These are phyloP conservation scores for Phytophthora foliorum DNA, from an alignment of 352 stramenopile species.

Conservation along the genomic window DNA sequence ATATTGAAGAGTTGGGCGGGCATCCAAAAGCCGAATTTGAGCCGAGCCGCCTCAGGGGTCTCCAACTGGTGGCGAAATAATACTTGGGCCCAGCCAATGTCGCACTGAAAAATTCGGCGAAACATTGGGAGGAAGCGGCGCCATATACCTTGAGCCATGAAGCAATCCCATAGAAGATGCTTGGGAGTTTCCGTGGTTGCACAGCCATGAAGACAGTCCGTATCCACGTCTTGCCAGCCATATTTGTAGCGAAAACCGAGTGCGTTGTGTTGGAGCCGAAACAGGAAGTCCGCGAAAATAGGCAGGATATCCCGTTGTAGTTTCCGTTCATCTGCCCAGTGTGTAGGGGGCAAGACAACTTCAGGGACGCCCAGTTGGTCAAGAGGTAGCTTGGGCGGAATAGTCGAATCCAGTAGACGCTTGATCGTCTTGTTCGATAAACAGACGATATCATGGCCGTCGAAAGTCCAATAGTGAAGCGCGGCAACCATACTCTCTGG, in stretches of 20 bases:
- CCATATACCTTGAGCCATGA: not conserved
- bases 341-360: not conserved
- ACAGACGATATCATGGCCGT: not conserved
- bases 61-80: not conserved
- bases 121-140: constrained; percentile 3
- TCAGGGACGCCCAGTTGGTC: not conserved
- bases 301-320: constrained; percentile 7
- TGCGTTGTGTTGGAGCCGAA: constrained; percentile 9
- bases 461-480: not conserved
- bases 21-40: not conserved
- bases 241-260: constrained; percentile 17
- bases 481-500: not conserved
- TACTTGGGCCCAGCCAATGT: not conserved
- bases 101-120: not conserved
- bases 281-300: constrained; percentile 2
- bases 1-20: constrained; percentile 15
- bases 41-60: not conserved
- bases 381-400: not conserved
- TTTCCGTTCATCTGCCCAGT: too few relatives aligned
- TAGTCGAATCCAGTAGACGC: not conserved
- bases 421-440: not conserved
- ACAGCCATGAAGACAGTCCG: constrained; percentile 7
- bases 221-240: not conserved
- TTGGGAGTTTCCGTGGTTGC: not conserved
- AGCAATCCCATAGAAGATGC: constrained; percentile 12